Evolutionary conservation across 371 early-diverging fungal genomes (phyloP), one percentile per base, ranked within the genome.

Genomic region (Rhizomucor pusillus): DNA sequence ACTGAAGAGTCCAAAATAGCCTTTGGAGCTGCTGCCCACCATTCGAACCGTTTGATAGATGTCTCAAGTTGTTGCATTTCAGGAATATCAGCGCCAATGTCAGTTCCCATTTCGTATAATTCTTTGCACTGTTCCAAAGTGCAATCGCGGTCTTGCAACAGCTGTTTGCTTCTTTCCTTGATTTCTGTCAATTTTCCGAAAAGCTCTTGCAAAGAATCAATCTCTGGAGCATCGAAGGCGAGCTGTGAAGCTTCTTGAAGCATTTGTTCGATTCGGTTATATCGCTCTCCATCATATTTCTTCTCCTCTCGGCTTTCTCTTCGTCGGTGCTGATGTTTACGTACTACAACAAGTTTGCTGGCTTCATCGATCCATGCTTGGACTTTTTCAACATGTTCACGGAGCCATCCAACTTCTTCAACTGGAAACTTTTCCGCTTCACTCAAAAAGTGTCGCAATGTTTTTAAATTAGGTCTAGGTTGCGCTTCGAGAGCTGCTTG

Each of bases 391-490:
- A 66, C 43, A n/a, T 50, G 57, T 13, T 61, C 52, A 5, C 53
- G 62, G 5, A 66, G 22, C 55, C 54, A 50, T n/a, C 50, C 39
- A 10, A 54, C 48, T 46, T 54, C 56, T 13, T 56, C 51, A 3
- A 50, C 37, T 2, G 62, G 57, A 12, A 82, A 67, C 40, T 72
- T 65, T 5, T 83, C 79, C 1, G 81, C 82, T 39, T 79, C 82
- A 20, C 67, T 52, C 0, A 81, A 53, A 0, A 87, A 60, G 0
- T 71, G 65, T 13, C 72, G 67, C 13, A 89, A 66, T 0, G 63
- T 65, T 45, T 82, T 77, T n/a, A 86, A 47, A 0, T 78, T 65
- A 0, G 85, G 87, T 3, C 69, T 65, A 20, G 76, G 65, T 13
- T 77, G 69, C 10, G 71, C 63, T 22, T 62, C 47, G 69, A 83